phyloP scores from a whole-genome alignment of 352 stramenopile genomes.

The Pythium guiyangense region DNA sequence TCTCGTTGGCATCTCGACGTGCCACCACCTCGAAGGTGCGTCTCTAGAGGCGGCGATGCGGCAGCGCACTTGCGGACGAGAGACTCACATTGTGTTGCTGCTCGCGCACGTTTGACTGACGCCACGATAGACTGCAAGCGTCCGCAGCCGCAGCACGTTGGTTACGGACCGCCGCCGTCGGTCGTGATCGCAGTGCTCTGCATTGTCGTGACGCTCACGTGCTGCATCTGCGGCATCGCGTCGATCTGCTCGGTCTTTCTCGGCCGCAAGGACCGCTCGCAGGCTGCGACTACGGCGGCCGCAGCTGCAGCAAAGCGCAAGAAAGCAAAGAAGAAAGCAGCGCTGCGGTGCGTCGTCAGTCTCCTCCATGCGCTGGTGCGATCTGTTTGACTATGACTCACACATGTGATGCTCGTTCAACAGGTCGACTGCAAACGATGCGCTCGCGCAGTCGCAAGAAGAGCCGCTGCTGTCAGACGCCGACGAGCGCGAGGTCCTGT shows the following conservation, averaged over 20 bases:
- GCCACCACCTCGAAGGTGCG: conserved; percentile 74
- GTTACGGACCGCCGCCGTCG: conserved; percentile 72
- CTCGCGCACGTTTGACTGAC: background rate
- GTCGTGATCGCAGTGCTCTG: conserved; percentile 84
- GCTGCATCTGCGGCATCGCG: conserved; percentile 73
- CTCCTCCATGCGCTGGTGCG: too few species aligned
- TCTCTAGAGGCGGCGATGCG: background rate
- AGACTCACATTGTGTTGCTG: background rate
- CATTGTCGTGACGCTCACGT: conserved; percentile 76
- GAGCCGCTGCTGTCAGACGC: conserved; percentile 51
- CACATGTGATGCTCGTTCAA: background rate
- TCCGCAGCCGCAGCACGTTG: conserved; percentile 64
- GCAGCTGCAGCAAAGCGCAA: background rate
- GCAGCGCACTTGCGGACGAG: background rate
- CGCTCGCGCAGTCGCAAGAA: conserved; percentile 27
- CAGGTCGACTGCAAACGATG: conserved; percentile 28
- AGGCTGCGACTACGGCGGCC: background rate
- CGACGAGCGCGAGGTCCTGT: conserved; percentile 40
- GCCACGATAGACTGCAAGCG: conserved; percentile 64
- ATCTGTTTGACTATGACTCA: background rate
- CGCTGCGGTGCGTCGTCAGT: conserved; percentile 16
- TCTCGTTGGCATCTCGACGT: conserved; percentile 63
- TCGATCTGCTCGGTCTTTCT: conserved; percentile 77
- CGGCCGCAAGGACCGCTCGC: conserved; percentile 15
- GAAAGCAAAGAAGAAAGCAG: conserved; percentile 21